Evolutionary conservation across 2,329 filamentous ascomycete genomes (phyloP).

Genomic region (Aspergillus carbonarius): DNA sequence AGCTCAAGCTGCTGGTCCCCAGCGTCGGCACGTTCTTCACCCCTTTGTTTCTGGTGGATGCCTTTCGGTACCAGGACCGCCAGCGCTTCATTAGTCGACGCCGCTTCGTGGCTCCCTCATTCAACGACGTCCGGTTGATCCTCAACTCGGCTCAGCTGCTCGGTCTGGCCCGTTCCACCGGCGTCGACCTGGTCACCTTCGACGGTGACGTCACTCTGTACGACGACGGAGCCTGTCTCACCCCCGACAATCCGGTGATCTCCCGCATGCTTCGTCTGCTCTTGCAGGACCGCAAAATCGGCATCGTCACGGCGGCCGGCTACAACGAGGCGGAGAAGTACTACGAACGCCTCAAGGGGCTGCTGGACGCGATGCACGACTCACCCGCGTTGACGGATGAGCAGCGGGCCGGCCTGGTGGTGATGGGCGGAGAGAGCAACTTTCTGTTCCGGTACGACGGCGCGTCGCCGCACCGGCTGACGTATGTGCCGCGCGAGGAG

Average conservation of each 20-base stretch:
- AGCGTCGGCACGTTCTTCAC: slow-evolving; percentile 94
- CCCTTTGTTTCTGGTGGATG: slow-evolving; percentile 77
- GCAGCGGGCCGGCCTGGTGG: slow-evolving; percentile 76
- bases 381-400: slow-evolving; percentile 59
- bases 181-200: slow-evolving; percentile 85
- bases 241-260: slow-evolving; percentile 74
- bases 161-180: slow-evolving; percentile 73
- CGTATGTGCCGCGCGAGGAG: slow-evolving; percentile 58
- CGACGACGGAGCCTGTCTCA: slow-evolving; percentile 79
- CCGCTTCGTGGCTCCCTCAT: slow-evolving; percentile 91
- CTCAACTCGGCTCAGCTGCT: slow-evolving; percentile 94
- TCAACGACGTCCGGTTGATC: slow-evolving; percentile 92
- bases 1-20: slow-evolving; percentile 88
- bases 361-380: slow-evolving; percentile 74
- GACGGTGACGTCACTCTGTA: slow-evolving; percentile 98
- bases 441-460: slow-evolving; percentile 83
- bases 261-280: slow-evolving; percentile 68
- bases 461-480: slow-evolving; percentile 64
- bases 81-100: slow-evolving; percentile 84
- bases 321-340: slow-evolving; percentile 88
- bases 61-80: slow-evolving; percentile 86
- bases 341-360: slow-evolving; percentile 79
- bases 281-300: slow-evolving; percentile 74
- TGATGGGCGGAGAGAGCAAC: slow-evolving; percentile 95
- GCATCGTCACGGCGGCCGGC: slow-evolving; percentile 94